Percentiles rank a stretch among this genome's conserved stretches.
These are phyloP conservation scores for Azolla pinnata DNA, from an alignment of 75 land plant genomes.

Conservation along the genomic window DNA sequence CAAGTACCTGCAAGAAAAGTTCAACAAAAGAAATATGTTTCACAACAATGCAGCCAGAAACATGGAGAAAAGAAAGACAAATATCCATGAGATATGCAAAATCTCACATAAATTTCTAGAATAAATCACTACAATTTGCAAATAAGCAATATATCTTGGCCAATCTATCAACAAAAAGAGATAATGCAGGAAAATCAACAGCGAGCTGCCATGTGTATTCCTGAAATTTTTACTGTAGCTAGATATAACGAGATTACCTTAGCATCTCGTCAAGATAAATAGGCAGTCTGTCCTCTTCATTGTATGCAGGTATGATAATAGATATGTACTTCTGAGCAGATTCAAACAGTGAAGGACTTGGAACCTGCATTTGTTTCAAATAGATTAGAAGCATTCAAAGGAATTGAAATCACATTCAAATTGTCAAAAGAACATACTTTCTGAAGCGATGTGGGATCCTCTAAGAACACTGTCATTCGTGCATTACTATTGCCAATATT, in stretches of 20 bases:
- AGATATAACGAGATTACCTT: too few species aligned
- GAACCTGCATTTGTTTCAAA: conserved; percentile 30
- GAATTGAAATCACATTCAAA: not conserved
- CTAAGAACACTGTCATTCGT: conserved; percentile 7
- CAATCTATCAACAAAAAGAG: too few species aligned
- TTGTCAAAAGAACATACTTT: not conserved
- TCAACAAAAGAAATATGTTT: too few species aligned
- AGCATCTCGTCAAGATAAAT: conserved; percentile 75
- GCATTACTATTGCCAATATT: too few species aligned
- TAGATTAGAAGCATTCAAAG: not conserved
- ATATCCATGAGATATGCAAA: too few species aligned
- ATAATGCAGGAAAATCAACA: too few species aligned
- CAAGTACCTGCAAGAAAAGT: conserved; percentile 71
- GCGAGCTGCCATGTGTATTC: too few species aligned
- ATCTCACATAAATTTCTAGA: too few species aligned
- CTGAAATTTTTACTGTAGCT: too few species aligned
- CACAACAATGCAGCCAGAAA: too few species aligned
- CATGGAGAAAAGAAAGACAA: not conserved
- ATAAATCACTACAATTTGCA: too few species aligned
- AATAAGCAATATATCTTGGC: too few species aligned
- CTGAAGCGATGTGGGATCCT: conserved; percentile 15
- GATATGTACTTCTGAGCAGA: conserved; percentile 84
- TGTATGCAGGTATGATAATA: conserved; percentile 85
- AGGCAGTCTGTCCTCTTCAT: conserved; percentile 88
- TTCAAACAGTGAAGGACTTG: conserved; percentile 63